Evolutionary conservation across 441 rosid species (phyloP).

Genomic region (Corymbia citriodora): DNA sequence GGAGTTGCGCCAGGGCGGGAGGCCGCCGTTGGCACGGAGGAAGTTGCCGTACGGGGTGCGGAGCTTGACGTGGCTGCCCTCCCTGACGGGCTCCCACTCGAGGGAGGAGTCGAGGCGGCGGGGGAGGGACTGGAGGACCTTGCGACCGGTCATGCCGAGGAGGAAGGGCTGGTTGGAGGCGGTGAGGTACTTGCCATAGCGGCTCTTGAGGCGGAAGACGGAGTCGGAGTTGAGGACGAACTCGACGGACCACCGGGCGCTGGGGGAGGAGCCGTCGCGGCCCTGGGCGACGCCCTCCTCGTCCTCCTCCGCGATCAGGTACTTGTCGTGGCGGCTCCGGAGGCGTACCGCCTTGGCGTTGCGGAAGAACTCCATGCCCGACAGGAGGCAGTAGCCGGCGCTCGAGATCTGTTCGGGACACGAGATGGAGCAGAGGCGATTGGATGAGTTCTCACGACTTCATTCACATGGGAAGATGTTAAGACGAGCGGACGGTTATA

Average conservation of each 20-base stretch:
- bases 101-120: constrained; percentile 56
- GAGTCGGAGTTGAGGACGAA: constrained; percentile 32
- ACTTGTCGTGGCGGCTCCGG: constrained; percentile 1
- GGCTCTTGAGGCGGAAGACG: constrained; percentile 51
- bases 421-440: background rate
- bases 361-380: background rate
- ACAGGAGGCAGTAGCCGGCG: background rate
- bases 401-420: background rate
- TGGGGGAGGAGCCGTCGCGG: background rate
- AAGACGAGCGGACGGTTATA: background rate
- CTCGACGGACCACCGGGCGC: constrained; percentile 26
- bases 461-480: background rate
- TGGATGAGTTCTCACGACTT: background rate
- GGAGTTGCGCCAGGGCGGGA: constrained; percentile 95
- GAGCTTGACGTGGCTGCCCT: constrained; percentile 53
- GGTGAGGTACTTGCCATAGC: constrained; percentile 60
- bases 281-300: background rate
- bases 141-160: constrained; percentile 80
- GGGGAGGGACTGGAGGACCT: constrained; percentile 57
- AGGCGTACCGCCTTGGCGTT: constrained; percentile 3
- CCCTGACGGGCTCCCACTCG: constrained; percentile 88
- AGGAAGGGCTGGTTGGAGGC: constrained; percentile 81
- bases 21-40: constrained; percentile 80
- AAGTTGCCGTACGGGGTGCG: constrained; percentile 65
- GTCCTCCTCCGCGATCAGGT: background rate